Conservation (phyloP, 331 rosid species). For the Acacia pycnantha region DNA sequence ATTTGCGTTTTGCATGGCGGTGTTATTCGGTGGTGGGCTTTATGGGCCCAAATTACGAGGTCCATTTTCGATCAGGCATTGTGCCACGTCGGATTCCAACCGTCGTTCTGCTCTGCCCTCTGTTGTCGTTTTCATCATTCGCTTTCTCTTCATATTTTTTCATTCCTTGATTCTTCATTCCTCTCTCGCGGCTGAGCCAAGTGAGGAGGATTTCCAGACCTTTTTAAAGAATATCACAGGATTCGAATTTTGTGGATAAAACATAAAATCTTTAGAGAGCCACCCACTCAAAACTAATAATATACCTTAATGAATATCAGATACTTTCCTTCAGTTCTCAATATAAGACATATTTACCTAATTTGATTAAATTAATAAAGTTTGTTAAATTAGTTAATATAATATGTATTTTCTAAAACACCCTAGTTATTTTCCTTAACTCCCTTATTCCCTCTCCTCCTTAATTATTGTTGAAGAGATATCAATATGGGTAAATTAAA, state of each 20-base stretch:
- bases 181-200: neutral
- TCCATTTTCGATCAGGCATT: neutral
- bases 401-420: too few species aligned
- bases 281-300: neutral
- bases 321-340: too few species aligned
- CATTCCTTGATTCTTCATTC: neutral
- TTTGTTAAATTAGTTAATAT: too few species aligned
- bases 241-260: neutral
- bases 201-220: neutral
- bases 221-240: neutral
- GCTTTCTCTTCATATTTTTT: neutral
- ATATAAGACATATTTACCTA: too few species aligned
- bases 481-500: too few species aligned
- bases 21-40: neutral
- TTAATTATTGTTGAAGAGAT: too few species aligned
- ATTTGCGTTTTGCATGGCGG: neutral
- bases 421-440: too few species aligned
- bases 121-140: neutral
- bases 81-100: neutral
- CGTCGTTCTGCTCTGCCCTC: conserved; percentile 17
- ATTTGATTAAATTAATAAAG: too few species aligned
- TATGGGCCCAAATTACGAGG: neutral
- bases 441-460: too few species aligned
- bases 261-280: neutral
- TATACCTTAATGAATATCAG: too few species aligned